Evolutionary conservation across 2,329 filamentous ascomycete genomes (phyloP).

Genomic region (Xylariaceae sp.): DNA sequence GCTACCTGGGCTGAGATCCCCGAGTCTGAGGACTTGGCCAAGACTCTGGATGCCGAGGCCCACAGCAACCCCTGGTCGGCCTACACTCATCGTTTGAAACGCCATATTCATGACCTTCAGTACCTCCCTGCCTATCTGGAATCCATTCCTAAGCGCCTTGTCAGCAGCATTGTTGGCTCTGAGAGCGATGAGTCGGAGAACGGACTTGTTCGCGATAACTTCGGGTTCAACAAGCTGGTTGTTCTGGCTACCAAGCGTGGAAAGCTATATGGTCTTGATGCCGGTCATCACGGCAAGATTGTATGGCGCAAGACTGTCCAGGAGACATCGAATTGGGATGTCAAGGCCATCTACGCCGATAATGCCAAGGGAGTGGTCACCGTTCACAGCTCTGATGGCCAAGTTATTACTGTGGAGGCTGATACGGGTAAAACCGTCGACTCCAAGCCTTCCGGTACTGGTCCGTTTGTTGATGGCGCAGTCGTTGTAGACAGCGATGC

Average conservation of each 20-base stretch:
- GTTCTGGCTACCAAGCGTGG: slow-evolving; percentile 76
- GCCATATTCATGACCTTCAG: slow-evolving; percentile 74
- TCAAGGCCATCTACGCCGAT: slow-evolving; percentile 61
- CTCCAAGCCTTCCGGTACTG: slow-evolving; percentile 36
- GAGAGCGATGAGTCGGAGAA: slow-evolving; percentile 40
- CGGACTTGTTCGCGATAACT: slow-evolving; percentile 61
- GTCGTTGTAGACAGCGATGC: slow-evolving; percentile 48
- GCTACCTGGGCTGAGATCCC: slow-evolving; percentile 76
- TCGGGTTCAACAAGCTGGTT: slow-evolving; percentile 84
- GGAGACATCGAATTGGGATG: slow-evolving; percentile 51
- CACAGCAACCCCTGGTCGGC: slow-evolving; percentile 74
- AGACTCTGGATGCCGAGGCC: slow-evolving; percentile 78
- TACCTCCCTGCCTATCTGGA: slow-evolving; percentile 69
- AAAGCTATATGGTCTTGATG: slow-evolving; percentile 73
- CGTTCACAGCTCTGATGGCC: slow-evolving; percentile 56
- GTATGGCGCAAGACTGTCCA: slow-evolving; percentile 64
- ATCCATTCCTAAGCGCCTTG: slow-evolving; percentile 61
- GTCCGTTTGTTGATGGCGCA: slow-evolving; percentile 41
- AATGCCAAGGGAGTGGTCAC: slow-evolving; percentile 52
- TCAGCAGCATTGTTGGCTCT: slow-evolving; percentile 59
- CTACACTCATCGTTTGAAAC: slow-evolving; percentile 81
- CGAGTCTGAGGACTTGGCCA: slow-evolving; percentile 66
- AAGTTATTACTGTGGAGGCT: slow-evolving; percentile 53
- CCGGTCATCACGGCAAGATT: slow-evolving; percentile 65
- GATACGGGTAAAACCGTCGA: slow-evolving; percentile 49